Evolutionary conservation across 495 filamentous ascomycete genomes (phyloP), one percentile per base, ranked within the genome.

Genomic region (Penicillium canariense): DNA sequence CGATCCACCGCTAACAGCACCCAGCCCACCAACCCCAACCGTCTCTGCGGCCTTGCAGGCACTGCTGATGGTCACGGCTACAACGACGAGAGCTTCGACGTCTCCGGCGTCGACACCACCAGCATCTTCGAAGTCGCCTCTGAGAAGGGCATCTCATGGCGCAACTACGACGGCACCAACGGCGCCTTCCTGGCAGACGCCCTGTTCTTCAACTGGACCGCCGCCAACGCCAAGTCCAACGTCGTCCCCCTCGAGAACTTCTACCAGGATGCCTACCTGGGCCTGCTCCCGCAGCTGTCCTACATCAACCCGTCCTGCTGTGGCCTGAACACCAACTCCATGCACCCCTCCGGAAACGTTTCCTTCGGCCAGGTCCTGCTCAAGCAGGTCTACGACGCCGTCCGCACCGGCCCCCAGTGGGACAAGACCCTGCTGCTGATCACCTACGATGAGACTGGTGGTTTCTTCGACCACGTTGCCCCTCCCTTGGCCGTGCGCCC

Each of bases 241-340:
- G 63, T 75, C 48, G 61, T 65, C 1, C 68, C 75, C 10, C 55
- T 74, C 26, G 63, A 66, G 40, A 63, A 74, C 58, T 74, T 74
- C 64, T 76, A 71, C 71, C 65, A 71, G 17, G 76, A 76, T 20
- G 72, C 72, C 10, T 65, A 66, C 46, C 61, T 68, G 1, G 73
- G 79, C 25, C 63, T 60, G 1, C 77, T 81, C 4, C 69, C 78
- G 28, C 62, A 77, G 50, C 66, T 82, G 23, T 75, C 74, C 48
- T 82, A 79, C 63, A 65, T 82, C 68, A 81, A 82, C 69, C 79
- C 79, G 1, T 74, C 72, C 28, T 82, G 79, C 75, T 82, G 79
- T 55, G 72, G 66, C 23, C 50, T 65, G 8, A 65, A 67, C 56
- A 78, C 74, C 54, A 78, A 74, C 60, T 79, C 75, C 47, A 76